phyloP scores from a whole-genome alignment of 2,329 filamentous ascomycete genomes.

The Pezicula carpinea region DNA sequence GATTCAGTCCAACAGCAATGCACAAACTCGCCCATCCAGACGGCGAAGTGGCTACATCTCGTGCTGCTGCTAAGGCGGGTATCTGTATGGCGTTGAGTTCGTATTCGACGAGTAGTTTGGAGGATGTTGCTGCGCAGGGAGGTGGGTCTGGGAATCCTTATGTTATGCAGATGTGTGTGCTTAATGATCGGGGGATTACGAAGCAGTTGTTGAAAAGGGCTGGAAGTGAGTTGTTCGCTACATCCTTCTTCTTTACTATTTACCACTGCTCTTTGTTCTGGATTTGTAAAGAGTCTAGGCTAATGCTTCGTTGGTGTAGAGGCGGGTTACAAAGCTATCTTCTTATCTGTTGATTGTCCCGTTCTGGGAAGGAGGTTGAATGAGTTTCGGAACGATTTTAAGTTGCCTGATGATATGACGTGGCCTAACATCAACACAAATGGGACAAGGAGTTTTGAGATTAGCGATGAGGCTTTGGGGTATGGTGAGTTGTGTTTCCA shows the following conservation, averaged over 20 bases:
- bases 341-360: conserved; percentile 51
- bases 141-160: conserved; percentile 39
- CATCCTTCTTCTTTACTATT: not conserved
- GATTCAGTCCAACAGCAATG: conserved; percentile 39
- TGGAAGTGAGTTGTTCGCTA: conserved; percentile 33
- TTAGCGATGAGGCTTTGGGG: conserved; percentile 22
- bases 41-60: conserved; percentile 47
- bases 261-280: not conserved
- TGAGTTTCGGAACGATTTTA: conserved; percentile 48
- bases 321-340: conserved; percentile 47
- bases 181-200: conserved; percentile 42
- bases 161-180: conserved; percentile 50
- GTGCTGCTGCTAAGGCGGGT: conserved; percentile 41
- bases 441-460: conserved; percentile 15
- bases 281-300: no score
- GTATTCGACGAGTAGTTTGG: conserved; percentile 39
- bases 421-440: conserved; percentile 38
- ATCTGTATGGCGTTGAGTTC: conserved; percentile 36
- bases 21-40: conserved; percentile 45
- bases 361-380: conserved; percentile 48
- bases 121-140: conserved; percentile 39
- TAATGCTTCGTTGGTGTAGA: conserved; percentile 18
- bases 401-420: conserved; percentile 36
- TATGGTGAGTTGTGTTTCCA: conserved; percentile 19
- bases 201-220: conserved; percentile 36